Evolutionary conservation across 306 rosid genomes (phyloP), one percentile per base, ranked within the genome.

Genomic region (Pyrus communis): DNA sequence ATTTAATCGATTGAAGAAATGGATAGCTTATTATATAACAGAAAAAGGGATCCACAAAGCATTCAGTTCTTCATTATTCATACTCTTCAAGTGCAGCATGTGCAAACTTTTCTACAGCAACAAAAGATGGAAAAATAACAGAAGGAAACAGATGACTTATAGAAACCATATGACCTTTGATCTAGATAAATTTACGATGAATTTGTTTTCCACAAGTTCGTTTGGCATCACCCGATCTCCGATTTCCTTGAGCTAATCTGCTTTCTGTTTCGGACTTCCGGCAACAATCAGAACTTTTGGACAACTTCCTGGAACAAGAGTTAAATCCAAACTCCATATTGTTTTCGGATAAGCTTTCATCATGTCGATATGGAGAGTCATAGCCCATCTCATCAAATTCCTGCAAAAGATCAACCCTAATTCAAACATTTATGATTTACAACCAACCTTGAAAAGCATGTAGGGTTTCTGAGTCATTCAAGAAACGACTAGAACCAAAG

Each of bases 281-380:
- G 85, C 84, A 79, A 80, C 89, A 86, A n/a, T 91, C 97, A 27
- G 99, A 92, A 84, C 93, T 95, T 71, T 79, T 87, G 79, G 98
- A 89, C 77, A 89, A 67, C 69, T 84, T 91, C 45, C 78, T 61
- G 55, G 42, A 61, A 23, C 33, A 81, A 30, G 86, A 73, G 58
- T 72, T 43, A 30, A 85, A 87, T 60, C 88, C 88, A 10, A 78
- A 62, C 79, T 84, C 88, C 60, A 46, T 62, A 23, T 85, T 87
- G 54, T 85, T 84, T 33, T 54, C 83, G 13, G 91, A 83, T 75
- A 86, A 72, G 75, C 83, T 71, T 74, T 89, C 92, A 60, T 82
- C 86, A 61, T 59, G 80, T 31, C 85, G 85, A 55, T 54, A 82
- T 33, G 84, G 76, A 79, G 91, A 87, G 45, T 81, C 84, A 31